phyloP scores from a whole-genome alignment of 2,329 filamentous ascomycete species.

The Neocatenulostroma microsporum region DNA sequence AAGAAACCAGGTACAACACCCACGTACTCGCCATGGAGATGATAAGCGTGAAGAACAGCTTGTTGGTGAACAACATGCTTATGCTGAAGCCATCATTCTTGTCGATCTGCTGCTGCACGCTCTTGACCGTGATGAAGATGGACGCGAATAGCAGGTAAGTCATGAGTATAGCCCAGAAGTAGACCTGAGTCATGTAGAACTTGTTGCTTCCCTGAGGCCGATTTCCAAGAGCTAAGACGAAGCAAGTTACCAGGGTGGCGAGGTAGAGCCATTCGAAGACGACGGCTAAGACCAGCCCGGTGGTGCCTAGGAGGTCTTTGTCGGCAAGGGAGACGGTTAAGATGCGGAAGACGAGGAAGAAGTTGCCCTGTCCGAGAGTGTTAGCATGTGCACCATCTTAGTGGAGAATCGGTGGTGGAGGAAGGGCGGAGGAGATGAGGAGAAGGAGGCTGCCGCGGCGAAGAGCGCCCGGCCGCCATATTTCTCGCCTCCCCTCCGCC shows the following conservation, averaged over 20 bases:
- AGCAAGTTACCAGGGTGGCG: conserved; percentile 84
- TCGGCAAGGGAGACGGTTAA: conserved; percentile 77
- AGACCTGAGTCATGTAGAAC: conserved; percentile 95
- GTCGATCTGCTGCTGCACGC: conserved; percentile 64
- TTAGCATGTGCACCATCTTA: conserved; percentile 1
- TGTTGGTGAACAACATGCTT: conserved; percentile 70
- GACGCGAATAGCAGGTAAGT: conserved; percentile 92
- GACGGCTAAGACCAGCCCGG: conserved; percentile 73
- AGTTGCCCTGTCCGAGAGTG: conserved; percentile 61
- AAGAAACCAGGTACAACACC: conserved; percentile 83
- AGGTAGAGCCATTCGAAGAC: conserved; percentile 96
- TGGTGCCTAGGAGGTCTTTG: conserved; percentile 60
- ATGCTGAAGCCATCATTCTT: conserved; percentile 58
- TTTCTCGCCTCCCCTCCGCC: not conserved
- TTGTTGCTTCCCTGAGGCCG: conserved; percentile 87
- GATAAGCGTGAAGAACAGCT: conserved; percentile 86
- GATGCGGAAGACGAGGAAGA: conserved; percentile 98
- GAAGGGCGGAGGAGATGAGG: too few species aligned
- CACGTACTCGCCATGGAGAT: conserved; percentile 89
- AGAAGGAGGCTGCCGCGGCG: too few species aligned
- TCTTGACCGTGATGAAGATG: conserved; percentile 83
- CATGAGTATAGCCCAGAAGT: conserved; percentile 97
- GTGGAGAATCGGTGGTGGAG: too few species aligned
- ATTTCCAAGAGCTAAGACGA: conserved; percentile 90
- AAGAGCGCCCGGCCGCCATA: too few species aligned